Conservation (phyloP, 106 monocot species). For the Chionographis japonica region DNA sequence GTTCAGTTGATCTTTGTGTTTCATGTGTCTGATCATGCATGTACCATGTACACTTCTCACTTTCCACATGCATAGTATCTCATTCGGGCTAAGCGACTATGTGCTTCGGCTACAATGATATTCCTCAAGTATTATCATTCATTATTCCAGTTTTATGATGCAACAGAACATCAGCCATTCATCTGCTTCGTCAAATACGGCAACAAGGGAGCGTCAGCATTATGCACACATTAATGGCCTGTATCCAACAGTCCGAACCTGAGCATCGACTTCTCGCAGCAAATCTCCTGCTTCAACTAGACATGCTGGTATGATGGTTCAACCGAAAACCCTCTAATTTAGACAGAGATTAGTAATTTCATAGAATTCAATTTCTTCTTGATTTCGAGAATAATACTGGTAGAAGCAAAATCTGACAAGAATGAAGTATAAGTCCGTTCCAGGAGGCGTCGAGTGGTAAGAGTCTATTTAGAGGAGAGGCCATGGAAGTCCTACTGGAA, state of each 20-base stretch:
- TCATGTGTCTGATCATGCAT: background rate
- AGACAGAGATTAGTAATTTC: no score
- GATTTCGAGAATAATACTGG: no score
- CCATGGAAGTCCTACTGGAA: slow-evolving; percentile 63
- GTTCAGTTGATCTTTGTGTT: no score
- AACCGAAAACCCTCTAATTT: background rate
- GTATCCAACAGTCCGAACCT: slow-evolving; percentile 48
- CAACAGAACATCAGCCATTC: slow-evolving; percentile 71
- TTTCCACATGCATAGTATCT: no score
- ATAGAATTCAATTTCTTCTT: no score
- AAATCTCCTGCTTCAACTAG: slow-evolving; percentile 83
- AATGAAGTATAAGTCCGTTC: slow-evolving; percentile 2
- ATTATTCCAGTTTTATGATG: slow-evolving; percentile 6
- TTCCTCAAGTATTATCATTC: no score
- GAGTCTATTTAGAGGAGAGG: slow-evolving; percentile 72
- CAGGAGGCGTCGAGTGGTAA: slow-evolving; percentile 63
- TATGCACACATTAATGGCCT: slow-evolving; percentile 54
- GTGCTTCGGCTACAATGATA: no score
- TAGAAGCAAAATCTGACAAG: background rate
- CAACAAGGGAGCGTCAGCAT: slow-evolving; percentile 56
- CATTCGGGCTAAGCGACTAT: no score
- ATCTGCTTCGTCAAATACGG: slow-evolving; percentile 64
- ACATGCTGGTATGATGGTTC: slow-evolving; percentile 56
- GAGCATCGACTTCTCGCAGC: slow-evolving; percentile 87
- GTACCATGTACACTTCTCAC: no score